phyloP scores from a whole-genome alignment of 306 rosid genomes.

The Carpinus viminea region DNA sequence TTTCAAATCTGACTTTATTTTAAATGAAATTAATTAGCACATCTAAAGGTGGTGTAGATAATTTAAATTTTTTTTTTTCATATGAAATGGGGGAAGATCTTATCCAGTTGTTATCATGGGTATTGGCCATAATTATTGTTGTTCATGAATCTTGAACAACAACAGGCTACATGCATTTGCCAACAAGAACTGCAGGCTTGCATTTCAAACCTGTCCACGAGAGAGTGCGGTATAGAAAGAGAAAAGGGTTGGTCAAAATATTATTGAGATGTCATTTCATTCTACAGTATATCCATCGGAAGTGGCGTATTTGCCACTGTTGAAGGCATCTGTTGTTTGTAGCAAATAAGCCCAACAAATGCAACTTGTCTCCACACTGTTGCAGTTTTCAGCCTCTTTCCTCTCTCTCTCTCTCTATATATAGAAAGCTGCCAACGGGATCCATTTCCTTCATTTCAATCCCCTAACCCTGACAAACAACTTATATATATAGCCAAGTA shows the following conservation, averaged over 20 bases:
- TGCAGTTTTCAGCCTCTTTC: slow-evolving; percentile 33
- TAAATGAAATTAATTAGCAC: too few relatives aligned
- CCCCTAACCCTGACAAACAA: slow-evolving; percentile 25
- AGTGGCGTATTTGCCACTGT: slow-evolving; percentile 34
- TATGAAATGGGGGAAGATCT: too few relatives aligned
- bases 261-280: slow-evolving; percentile 65
- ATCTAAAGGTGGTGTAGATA: too few relatives aligned
- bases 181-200: slow-evolving; percentile 29
- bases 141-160: background rate
- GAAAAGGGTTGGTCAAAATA: slow-evolving; percentile 40
- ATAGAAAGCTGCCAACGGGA: slow-evolving; percentile 57
- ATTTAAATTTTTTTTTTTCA: too few relatives aligned
- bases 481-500: slow-evolving; percentile 18
- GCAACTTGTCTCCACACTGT: slow-evolving; percentile 47
- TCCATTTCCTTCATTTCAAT: slow-evolving; percentile 33
- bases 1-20: too few relatives aligned
- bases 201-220: slow-evolving; percentile 17
- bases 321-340: slow-evolving; percentile 43
- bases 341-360: slow-evolving; percentile 46
- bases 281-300: slow-evolving; percentile 57
- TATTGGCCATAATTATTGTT: background rate
- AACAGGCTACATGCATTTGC: background rate
- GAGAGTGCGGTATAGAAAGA: background rate
- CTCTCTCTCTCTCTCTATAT: slow-evolving; percentile 16
- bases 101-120: background rate